Conservation (phyloP, 1,284 basidiomycete genomes). For the Rugosomyces carneus region DNA sequence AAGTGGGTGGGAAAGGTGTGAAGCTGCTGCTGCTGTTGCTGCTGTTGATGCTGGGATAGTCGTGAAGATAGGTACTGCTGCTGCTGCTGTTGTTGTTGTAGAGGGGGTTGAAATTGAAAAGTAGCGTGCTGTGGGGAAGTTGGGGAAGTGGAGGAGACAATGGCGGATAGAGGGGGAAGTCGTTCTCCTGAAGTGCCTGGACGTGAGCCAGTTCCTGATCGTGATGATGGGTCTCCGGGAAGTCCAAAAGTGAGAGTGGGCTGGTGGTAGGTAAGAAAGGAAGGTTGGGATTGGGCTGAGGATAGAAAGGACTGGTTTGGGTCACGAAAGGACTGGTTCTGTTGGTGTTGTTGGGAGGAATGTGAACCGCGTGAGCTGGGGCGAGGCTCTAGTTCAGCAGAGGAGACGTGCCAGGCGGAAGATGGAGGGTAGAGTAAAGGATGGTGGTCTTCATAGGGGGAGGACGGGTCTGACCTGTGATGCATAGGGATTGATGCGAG, state of each 20-base stretch:
- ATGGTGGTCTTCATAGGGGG: constrained; percentile 12
- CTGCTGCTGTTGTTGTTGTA: constrained; percentile 4
- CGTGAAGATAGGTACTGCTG: constrained; percentile 5
- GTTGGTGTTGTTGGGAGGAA: background rate
- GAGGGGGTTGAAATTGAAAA: constrained; percentile 11
- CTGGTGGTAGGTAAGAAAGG: constrained; percentile 60
- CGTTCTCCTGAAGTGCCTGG: constrained; percentile 27
- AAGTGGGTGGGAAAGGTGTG: background rate
- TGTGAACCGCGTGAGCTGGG: constrained; percentile 14
- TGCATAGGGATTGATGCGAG: constrained; percentile 7
- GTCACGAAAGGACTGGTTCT: constrained; percentile 58
- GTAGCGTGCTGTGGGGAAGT: constrained; percentile 20
- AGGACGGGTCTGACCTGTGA: background rate
- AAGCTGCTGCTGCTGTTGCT: constrained; percentile 1
- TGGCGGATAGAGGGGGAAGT: constrained; percentile 67
- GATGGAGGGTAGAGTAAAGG: constrained; percentile 12
- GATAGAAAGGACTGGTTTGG: constrained; percentile 20
- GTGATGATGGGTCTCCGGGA: constrained; percentile 16
- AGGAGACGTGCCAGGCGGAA: constrained; percentile 16
- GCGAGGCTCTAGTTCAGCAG: constrained; percentile 20
- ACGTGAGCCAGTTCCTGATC: constrained; percentile 33
- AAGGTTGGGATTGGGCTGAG: constrained; percentile 20
- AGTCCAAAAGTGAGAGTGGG: constrained; percentile 44
- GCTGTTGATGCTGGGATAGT: no score
- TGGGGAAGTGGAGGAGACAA: constrained; percentile 58